These are phyloP conservation scores for Talaromyces rugulosus DNA, from an alignment of 2,329 filamentous ascomycete genomes.

Conservation along the genomic window DNA sequence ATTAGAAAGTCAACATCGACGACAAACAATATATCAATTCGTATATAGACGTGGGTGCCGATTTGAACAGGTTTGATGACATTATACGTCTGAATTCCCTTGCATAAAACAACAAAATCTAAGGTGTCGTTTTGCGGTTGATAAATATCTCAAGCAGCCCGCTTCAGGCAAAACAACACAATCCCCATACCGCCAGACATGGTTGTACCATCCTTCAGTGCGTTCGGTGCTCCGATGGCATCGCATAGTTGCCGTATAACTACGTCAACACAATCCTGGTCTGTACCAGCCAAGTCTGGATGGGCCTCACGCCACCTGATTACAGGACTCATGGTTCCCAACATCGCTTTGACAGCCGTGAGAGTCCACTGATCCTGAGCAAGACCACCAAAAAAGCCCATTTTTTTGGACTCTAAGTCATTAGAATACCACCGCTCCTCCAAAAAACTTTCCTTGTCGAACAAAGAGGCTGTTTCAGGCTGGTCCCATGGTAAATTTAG, in stretches of 20 bases:
- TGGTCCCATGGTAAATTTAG: slow-evolving; percentile 3
- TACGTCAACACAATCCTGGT: not conserved
- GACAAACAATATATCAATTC: too few relatives aligned
- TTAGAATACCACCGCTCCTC: not conserved
- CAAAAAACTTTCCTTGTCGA: not conserved
- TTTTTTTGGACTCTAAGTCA: not conserved
- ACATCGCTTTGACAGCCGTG: not conserved
- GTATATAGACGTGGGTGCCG: too few relatives aligned
- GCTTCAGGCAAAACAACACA: not conserved
- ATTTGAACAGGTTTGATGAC: slow-evolving; percentile 6
- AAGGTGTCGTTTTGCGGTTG: slow-evolving; percentile 1
- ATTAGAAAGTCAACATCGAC: too few relatives aligned
- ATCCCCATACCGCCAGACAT: not conserved
- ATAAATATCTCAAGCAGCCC: not conserved
- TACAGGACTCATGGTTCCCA: not conserved
- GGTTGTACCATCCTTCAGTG: not conserved
- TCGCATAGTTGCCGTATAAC: not conserved
- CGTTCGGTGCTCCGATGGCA: not conserved
- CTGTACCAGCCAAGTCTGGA: not conserved
- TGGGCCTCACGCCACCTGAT: slow-evolving; percentile 2
- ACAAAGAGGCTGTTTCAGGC: not conserved
- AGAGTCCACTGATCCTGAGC: not conserved
- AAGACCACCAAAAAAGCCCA: not conserved
- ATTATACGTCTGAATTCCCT: not conserved
- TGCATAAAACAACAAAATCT: not conserved